Percentiles rank a stretch among this genome's conserved stretches.
These are phyloP conservation scores for Nannizziopsis arthrosporioides DNA, from an alignment of 2,329 filamentous ascomycete species.

Conservation along the genomic window DNA sequence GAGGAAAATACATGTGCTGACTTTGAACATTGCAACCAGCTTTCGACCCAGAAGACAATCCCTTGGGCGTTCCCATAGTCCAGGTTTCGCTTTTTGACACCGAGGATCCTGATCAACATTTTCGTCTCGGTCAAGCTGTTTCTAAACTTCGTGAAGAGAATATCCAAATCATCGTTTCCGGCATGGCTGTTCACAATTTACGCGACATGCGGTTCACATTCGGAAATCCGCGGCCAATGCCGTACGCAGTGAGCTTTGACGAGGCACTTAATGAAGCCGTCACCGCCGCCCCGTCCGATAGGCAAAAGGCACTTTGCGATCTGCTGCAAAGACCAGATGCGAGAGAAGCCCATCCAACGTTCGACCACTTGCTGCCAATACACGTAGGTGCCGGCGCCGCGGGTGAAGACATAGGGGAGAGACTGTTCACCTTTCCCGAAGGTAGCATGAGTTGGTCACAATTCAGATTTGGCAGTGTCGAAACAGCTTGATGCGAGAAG, in stretches of 20 bases:
- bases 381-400: constrained; percentile 48
- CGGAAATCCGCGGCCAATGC: constrained; percentile 38
- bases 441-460: constrained; percentile 45
- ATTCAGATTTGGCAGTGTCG: constrained; percentile 39
- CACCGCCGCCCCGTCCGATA: constrained; percentile 34
- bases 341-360: constrained; percentile 50
- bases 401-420: constrained; percentile 37
- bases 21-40: constrained; percentile 31
- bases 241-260: constrained; percentile 54
- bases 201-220: constrained; percentile 42
- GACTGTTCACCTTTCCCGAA: constrained; percentile 40
- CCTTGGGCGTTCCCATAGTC: constrained; percentile 55
- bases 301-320: constrained; percentile 35
- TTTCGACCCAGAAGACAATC: constrained; percentile 51
- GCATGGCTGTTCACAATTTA: constrained; percentile 65
- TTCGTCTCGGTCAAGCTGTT: constrained; percentile 55
- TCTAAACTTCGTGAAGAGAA: constrained; percentile 54
- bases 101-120: constrained; percentile 55
- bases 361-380: constrained; percentile 52
- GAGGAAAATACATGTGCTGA: background rate
- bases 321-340: constrained; percentile 43
- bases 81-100: constrained; percentile 58
- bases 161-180: constrained; percentile 57
- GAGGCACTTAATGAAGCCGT: constrained; percentile 56
- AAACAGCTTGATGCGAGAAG: constrained; percentile 9